Evolutionary conservation across 2,329 filamentous ascomycete species (phyloP), one percentile per base, ranked within the genome.

Genomic region (Plenodomus tracheiphilus): DNA sequence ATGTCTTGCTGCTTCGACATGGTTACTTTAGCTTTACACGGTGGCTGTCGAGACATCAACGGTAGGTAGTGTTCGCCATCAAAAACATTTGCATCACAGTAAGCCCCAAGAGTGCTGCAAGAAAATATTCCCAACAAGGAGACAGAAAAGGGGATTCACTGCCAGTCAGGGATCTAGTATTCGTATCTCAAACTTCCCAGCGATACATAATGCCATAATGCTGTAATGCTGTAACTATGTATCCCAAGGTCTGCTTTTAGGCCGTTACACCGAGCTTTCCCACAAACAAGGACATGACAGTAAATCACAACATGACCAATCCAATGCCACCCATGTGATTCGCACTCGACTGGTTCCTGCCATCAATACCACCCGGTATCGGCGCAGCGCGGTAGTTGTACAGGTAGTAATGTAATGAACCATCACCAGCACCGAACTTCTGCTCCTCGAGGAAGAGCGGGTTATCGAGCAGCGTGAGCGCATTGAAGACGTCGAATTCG

Each of bases 401-500:
- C 25, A 99, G 79, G 74, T 99, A 99, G 76, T 92, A 99, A 74
- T 99, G 91, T 62, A 99, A 79, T 72, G 94, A 91, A 39, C 94
- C 94, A 71, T 99, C 94, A 25, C 94, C 94, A 4, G 88, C 86
- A 38, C 93, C 94, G 65, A 97, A 99, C 74, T 96, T 96, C 68
- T 97, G 90, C 60, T 97, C 82, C 69, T 93, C 87, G 5, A 99
- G 80, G 82, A 99, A 97, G 17, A 97, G 81, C 0, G 85, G 88
- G 72, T 99, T 99, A 74, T 99, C 93, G 75, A 96, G 87, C 34
- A 97, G 81, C 0, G 92, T 96, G 46, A 99, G 81, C 0, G 91
- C 93, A 68, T 99, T 99, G 80, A 97, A 95, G 49, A 99, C 94
- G 70, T 99, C 94, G 67, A 97, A 97, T 58, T 88, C 86, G 67